Base-by-base conservation (phyloP, 129 eudicot species). In the Gnaphalium uliginosum region DNA sequence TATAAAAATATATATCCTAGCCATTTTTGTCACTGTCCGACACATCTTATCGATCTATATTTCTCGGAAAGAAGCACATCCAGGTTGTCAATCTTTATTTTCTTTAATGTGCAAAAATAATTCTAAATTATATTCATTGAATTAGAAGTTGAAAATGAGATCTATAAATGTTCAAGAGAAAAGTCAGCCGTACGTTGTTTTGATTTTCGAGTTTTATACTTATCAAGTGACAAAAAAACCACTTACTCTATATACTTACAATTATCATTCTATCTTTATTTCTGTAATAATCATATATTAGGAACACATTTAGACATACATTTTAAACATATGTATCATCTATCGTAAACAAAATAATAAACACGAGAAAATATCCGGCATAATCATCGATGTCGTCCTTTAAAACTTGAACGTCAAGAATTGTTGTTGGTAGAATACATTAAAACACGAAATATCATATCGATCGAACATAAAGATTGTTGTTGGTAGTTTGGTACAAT, bases 391-490 rank as follows among this genome's bases (percentile, higher is more conserved):
- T 6, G 19, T 30, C 27, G 19, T 30, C 27, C 46, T 9, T 46
- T 1, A n/a, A 56, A 54, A 71, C 32, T 71, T 53, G 65, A 71
- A 71, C 32, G 33, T 54, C 18, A 71, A 71, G 76, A 30, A 29
- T 54, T 56, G 76, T 71, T 30, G 50, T 70, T 48, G 24, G 75
- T 50, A 70, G 48, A 32, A 27, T 29, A 29, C 50, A 53, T 71
- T 71, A 9, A 27, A 54, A 54, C 25, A 54, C 17, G 50, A 43
- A 39, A 11, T 54, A 54, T 32, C 48, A 18, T 41, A 54, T 56
- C 57, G 51, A 54, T 56, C 57, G 51, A 71, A 71, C 66, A 53
- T 71, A 60, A 71, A 71, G 76, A 54, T 30, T 54, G 50, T 43
- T 43, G 50, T 11, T 41, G 51, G 51, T 71, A 64, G 33, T 54